These are phyloP conservation scores for Lentinus brumalis DNA, from an alignment of 768 basidiomycete genomes.

Conservation along the genomic window DNA sequence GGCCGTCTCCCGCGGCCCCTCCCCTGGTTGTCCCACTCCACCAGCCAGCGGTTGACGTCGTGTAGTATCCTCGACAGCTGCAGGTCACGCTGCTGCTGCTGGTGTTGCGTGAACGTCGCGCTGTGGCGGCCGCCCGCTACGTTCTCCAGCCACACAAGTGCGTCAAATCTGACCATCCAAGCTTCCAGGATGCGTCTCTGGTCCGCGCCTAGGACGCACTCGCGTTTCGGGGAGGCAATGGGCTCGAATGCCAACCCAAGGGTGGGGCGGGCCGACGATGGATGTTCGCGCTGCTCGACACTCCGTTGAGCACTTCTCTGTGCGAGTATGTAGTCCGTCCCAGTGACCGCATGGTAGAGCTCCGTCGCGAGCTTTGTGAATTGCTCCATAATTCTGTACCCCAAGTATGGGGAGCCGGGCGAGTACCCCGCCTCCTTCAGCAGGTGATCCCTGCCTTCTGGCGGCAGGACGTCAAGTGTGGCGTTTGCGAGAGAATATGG, in stretches of 20 bases:
- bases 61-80: background rate
- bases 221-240: background rate
- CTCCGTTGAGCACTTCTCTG: background rate
- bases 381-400: background rate
- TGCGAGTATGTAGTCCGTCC: background rate
- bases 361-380: background rate
- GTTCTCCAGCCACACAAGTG: constrained; percentile 24
- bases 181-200: constrained; percentile 13
- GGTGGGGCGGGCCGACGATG: background rate
- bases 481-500: no score
- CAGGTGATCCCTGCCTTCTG: no score
- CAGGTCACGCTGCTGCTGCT: background rate
- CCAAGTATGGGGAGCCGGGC: background rate
- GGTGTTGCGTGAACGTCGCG: background rate
- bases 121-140: background rate
- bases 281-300: background rate
- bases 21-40: background rate
- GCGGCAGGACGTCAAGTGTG: no score
- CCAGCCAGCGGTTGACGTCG: background rate
- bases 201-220: constrained; percentile 15
- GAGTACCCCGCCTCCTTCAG: background rate
- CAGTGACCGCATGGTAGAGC: background rate
- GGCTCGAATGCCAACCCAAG: background rate
- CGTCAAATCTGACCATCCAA: constrained; percentile 21
- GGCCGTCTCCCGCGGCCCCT: background rate